Base-by-base conservation (phyloP, 768 basidiomycete genomes). In the Boletus eberwhitei region DNA sequence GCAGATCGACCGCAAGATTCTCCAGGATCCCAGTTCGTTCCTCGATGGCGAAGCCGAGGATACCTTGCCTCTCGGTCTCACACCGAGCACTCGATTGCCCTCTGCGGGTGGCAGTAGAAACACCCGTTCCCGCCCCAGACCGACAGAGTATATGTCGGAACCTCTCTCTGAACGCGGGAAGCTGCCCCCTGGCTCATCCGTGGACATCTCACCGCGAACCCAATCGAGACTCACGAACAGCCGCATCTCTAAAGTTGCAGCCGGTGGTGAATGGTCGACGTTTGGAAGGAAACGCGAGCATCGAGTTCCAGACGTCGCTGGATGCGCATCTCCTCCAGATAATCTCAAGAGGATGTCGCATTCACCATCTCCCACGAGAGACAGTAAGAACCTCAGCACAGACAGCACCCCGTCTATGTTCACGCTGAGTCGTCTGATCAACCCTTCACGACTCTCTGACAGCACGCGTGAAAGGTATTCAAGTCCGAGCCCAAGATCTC, bases 251-350 rank as follows among this genome's bases (percentile, higher is more conserved):
- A 60, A 54, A 42, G 40, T 63, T 24, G 53, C 61, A 9, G 38
- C 53, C 0, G 56, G 63, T 39, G 64, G 64, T 12, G 70, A 64
- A 54, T 74, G 73, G 73, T 64, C 73, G 24, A 74, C 73, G 13
- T 75, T 74, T 62, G 73, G 73, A 29, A 66, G 70, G 44, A 59
- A 53, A 43, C 61, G 60, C 37, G 57, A 54, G 8, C 61, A 54
- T 11, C 60, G 55, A 16, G 35, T 52, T 5, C 42, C 58, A 22
- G 62, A 60, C 36, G 48, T 57, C n/a, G 55, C 44, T 41, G 60
- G 52, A 16, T 53, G 50, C 19, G 32, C 54, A 11, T 50, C 60
- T 21, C 42, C 60, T 39, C 48, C 22, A 11, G 56, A 59, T 44
- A 47, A 58, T 41, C 55, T 38, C 21, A 58, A 54, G 50, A 48